Base-by-base conservation (phyloP, 2,329 filamentous ascomycete genomes). In the Scedosporium dehoogii region DNA sequence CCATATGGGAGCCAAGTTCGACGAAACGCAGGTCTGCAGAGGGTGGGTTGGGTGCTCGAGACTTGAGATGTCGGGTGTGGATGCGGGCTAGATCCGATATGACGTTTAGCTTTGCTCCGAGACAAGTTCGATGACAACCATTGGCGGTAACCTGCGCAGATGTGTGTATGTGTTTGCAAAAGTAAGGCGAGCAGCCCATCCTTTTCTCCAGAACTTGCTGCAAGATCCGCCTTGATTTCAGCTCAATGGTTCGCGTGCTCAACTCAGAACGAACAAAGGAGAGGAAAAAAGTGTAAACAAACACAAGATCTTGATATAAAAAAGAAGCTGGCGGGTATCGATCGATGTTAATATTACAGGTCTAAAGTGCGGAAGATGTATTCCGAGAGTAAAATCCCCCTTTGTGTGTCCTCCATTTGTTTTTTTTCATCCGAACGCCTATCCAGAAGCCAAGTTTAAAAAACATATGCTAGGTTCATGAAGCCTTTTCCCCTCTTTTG, bases 311-410 rank as follows among this genome's bases (percentile, higher is more conserved):
- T 23, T 27, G 18, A 29, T 23, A 14, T 10, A 23, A 18, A 53
- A 23, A 27, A 55, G 29, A 33, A 48, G n/a, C 23, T 25, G 51
- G 21, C 21, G 51, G 51, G 51, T 55, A 55, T 55, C 51, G 51
- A 55, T 55, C 23, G 51, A 55, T 55, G 51, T 55, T 55, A 55
- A 55, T 55, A 55, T 55, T 55, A 55, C 51, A 55, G 51, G 18
- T 55, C 51, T 55, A 55, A 55, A 48, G 18, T 48, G 18, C 44
- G 51, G 51, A 55, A 55, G 18, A 55, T 55, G 18, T 10, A 16
- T 27, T 55, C 23, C 44, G n/a, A 48, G 18, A 48, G 18, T 18
- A 16, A 46, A 46, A 7, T n/a, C 16, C 18, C 44, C 44, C 23
- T 55, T 23, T 55, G 51, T 23, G 21, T 55, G 51, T 23, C 18